Evolutionary conservation across 148 eudicot genomes (phyloP).

Genomic region (Rhododendron molle): DNA sequence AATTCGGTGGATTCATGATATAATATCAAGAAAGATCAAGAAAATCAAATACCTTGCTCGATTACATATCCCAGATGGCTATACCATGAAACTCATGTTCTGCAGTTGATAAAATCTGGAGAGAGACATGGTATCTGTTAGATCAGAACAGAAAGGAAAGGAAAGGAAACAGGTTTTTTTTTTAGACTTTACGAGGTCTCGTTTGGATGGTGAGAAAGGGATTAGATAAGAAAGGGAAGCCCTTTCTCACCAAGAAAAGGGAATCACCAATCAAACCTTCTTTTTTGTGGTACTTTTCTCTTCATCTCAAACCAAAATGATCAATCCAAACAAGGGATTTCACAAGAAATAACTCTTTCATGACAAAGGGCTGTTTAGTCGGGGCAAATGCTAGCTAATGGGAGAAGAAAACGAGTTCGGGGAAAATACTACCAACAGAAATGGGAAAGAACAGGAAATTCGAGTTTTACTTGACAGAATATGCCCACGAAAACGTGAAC

Average conservation of each 20-base stretch:
- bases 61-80: constrained; percentile 6
- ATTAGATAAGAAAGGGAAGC: too few relatives aligned
- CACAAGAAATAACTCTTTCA: too few relatives aligned
- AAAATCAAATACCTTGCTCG: constrained; percentile 14
- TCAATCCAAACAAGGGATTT: too few relatives aligned
- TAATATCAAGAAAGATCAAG: constrained; percentile 2
- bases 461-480: too few relatives aligned
- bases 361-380: background rate
- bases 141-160: background rate
- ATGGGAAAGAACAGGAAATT: too few relatives aligned
- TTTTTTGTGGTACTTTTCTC: too few relatives aligned
- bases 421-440: background rate
- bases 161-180: background rate
- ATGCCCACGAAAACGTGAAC: too few relatives aligned
- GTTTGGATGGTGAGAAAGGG: too few relatives aligned
- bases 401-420: background rate
- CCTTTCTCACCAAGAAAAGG: too few relatives aligned
- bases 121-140: background rate
- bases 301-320: too few relatives aligned
- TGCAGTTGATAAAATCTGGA: background rate
- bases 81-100: background rate
- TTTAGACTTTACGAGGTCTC: background rate
- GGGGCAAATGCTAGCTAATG: background rate
- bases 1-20: constrained; percentile 35
- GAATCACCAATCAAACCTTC: too few relatives aligned